phyloP scores from a whole-genome alignment of 2,329 filamentous ascomycete genomes.

The Penicillium nordicum region DNA sequence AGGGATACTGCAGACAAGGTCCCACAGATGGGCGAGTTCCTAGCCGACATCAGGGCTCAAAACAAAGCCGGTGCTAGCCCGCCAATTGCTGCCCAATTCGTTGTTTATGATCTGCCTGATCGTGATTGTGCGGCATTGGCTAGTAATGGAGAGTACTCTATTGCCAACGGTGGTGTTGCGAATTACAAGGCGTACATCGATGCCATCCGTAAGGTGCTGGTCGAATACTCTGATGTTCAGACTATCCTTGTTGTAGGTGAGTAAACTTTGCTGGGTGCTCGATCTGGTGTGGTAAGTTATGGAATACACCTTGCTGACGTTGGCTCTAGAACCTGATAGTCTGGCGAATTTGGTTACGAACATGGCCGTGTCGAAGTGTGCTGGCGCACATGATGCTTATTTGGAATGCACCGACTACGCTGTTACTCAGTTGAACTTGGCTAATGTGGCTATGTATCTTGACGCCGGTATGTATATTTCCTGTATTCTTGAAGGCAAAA shows the following conservation, averaged over 20 bases:
- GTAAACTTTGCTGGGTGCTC: neutral
- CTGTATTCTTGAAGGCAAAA: no score
- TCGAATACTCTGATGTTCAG: constrained; percentile 52
- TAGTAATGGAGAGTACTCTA: constrained; percentile 60
- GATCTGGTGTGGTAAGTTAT: neutral
- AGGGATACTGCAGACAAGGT: constrained; percentile 50
- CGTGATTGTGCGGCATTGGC: constrained; percentile 62
- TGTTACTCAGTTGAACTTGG: constrained; percentile 54
- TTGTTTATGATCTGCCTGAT: constrained; percentile 63
- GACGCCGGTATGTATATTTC: constrained; percentile 49
- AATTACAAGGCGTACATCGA: constrained; percentile 56
- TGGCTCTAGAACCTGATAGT: constrained; percentile 57
- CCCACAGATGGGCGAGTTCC: constrained; percentile 47
- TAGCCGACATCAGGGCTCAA: constrained; percentile 47
- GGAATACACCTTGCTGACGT: constrained; percentile 35
- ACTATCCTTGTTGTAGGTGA: constrained; percentile 52
- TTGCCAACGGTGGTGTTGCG: constrained; percentile 51
- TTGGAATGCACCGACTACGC: constrained; percentile 56
- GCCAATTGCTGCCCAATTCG: constrained; percentile 50
- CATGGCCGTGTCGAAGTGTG: constrained; percentile 52
- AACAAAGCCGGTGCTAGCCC: constrained; percentile 50
- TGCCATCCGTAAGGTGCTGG: constrained; percentile 52
- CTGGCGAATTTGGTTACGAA: constrained; percentile 64
- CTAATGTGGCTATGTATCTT: constrained; percentile 62
- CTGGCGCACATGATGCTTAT: constrained; percentile 54